phyloP scores from a whole-genome alignment of 371 early-diverging fungal genomes.

The Zychaea mexicana region DNA sequence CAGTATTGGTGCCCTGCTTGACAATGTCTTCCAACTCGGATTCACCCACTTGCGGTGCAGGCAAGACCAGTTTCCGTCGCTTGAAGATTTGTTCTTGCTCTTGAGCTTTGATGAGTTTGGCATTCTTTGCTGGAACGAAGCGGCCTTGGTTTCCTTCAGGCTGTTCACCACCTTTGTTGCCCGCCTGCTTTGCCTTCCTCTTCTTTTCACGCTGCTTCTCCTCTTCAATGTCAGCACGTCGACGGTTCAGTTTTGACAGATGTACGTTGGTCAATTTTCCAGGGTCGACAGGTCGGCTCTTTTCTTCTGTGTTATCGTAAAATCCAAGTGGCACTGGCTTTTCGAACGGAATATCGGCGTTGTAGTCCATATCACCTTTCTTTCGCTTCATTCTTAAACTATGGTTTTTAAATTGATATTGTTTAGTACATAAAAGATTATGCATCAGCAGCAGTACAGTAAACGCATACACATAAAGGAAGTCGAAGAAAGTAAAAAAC shows the following conservation, averaged over 20 bases:
- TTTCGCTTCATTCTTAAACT: constrained; percentile 61
- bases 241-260: constrained; percentile 80
- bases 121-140: constrained; percentile 59
- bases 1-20: constrained; percentile 86
- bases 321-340: constrained; percentile 87
- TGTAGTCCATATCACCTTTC: constrained; percentile 89
- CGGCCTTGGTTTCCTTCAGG: constrained; percentile 51
- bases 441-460: too few relatives aligned
- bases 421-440: too few relatives aligned
- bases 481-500: constrained; percentile 8
- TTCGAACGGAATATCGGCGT: constrained; percentile 95
- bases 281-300: constrained; percentile 58
- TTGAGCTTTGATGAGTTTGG: constrained; percentile 62
- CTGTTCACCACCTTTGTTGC: constrained; percentile 29
- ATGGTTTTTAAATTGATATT: too few relatives aligned
- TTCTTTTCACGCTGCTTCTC: constrained; percentile 80
- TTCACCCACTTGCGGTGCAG: constrained; percentile 92
- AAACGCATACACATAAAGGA: not conserved
- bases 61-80: constrained; percentile 81
- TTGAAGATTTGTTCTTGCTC: constrained; percentile 75
- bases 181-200: constrained; percentile 59
- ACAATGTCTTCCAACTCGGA: constrained; percentile 90
- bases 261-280: constrained; percentile 64
- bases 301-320: constrained; percentile 90
- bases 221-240: constrained; percentile 66